A percentile compares a stretch with the other conserved stretches of the same genome.
phyloP scores from a whole-genome alignment of 139 green algal genomes.

The Pleodorina starrii region DNA sequence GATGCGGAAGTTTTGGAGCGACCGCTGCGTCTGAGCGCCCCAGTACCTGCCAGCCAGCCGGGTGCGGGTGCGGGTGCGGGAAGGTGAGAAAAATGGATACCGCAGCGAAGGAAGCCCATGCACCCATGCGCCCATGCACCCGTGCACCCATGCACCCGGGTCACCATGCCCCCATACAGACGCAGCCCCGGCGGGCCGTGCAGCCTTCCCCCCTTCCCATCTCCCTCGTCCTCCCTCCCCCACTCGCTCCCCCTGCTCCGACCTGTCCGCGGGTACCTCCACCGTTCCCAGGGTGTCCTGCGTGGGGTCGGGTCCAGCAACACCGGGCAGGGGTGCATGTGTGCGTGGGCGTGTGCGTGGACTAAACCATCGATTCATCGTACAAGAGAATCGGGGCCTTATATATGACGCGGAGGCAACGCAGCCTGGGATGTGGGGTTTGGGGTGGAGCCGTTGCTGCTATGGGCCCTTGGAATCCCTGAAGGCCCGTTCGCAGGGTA shows the following conservation, averaged over 20 bases:
- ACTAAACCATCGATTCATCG: no score
- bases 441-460: no score
- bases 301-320: conserved; percentile 61
- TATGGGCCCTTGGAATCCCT: no score
- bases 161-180: neutral
- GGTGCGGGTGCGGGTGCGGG: neutral
- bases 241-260: neutral
- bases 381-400: no score
- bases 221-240: no score
- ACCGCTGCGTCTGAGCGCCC: conserved; percentile 98
- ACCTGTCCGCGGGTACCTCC: conserved; percentile 91
- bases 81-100: neutral
- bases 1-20: conserved; percentile 97
- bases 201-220: no score
- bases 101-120: neutral
- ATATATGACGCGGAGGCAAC: no score
- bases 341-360: neutral
- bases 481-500: no score
- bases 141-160: neutral
- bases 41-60: conserved; percentile 81
- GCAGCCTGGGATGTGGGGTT: no score
- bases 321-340: neutral
- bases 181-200: no score
- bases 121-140: neutral
- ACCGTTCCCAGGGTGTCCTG: conserved; percentile 91